Percentiles rank a stretch among this genome's conserved stretches.
Evolutionary conservation across 768 basidiomycete species (phyloP).

Genomic region (Brasilioporus rufonigricans): DNA sequence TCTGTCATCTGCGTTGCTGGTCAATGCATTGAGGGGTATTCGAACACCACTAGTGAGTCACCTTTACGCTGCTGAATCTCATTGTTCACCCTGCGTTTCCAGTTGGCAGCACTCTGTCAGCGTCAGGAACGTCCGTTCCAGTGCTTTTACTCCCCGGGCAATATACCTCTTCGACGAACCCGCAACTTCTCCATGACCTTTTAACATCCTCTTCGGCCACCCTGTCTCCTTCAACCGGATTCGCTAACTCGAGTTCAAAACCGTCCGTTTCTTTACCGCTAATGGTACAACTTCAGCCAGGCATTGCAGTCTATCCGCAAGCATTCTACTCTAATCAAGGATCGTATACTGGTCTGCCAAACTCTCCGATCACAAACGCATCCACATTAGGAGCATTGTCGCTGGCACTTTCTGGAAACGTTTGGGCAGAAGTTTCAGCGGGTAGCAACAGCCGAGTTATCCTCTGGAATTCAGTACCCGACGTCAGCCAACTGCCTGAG

Average conservation of each 20-base stretch:
- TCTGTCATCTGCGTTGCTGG: conserved; percentile 82
- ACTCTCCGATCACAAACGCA: conserved; percentile 43
- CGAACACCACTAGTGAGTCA: conserved; percentile 66
- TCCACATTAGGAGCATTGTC: conserved; percentile 55
- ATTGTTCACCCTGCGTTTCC: conserved; percentile 10
- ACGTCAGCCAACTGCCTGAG: conserved; percentile 64
- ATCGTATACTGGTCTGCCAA: conserved; percentile 57
- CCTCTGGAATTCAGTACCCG: conserved; percentile 78
- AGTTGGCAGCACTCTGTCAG: conserved; percentile 73
- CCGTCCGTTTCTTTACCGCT: conserved; percentile 60
- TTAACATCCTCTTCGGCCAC: conserved; percentile 65
- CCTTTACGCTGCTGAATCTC: conserved; percentile 1
- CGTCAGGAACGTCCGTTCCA: conserved; percentile 48
- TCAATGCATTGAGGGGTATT: conserved; percentile 80
- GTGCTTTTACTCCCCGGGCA: conserved; percentile 74
- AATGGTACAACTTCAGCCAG: conserved; percentile 62
- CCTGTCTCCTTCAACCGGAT: conserved; percentile 59
- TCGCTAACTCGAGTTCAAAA: conserved; percentile 50
- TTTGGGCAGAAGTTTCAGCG: conserved; percentile 64
- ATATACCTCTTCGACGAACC: conserved; percentile 69
- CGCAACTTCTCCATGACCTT: conserved; percentile 65
- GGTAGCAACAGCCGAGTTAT: conserved; percentile 59
- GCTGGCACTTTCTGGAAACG: conserved; percentile 62
- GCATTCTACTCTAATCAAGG: conserved; percentile 65
- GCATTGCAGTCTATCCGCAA: conserved; percentile 62